Base-by-base conservation (phyloP, 306 rosid species). In the Vigna hirtella region DNA sequence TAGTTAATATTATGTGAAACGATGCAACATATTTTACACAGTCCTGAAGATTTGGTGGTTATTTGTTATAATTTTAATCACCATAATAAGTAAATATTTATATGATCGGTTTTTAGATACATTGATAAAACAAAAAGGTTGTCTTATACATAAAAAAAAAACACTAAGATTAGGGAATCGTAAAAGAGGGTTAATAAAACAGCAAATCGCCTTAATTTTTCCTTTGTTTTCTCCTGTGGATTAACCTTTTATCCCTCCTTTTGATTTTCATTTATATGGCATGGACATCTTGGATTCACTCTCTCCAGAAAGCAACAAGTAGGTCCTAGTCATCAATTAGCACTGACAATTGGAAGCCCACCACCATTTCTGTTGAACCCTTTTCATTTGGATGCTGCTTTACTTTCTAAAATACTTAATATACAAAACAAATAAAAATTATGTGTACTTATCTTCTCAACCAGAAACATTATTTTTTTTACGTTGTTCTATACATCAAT, bases 401-500 rank as follows among this genome's bases (percentile, higher is more conserved):
- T 8, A 36, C 6, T 32, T 32, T 64, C 7, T 32, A 1, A 14
- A 59, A 16, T 32, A 28, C 3, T 17, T 34, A 15, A 8, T 36
- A 2, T 8, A 36, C 24, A 34, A 64, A 36, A 16, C 14, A 16
- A 64, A 63, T 8, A 63, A n/a, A 34, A 36, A n/a, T 16, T 28
- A 63, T 24, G 17, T 34, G 68, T 63, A 8, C 48, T 8, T 63
- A 63, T 16, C 48, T 34, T 63, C 68, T 63, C 68, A 16, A 3
- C 15, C 15, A 16, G 13, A 63, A 63, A 34, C 26, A 10, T 30
- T 63, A 4, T 63, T 63, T 14, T 32, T 34, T 63, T 63, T n/a
- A 64, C 34, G 68, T 8, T 34, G 68, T 63, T 34, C 10, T 15
- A 63, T 9, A 26, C 49, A 64, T 64, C 69, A 34, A 64, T 64